Conservation (phyloP, 1,284 basidiomycete species). For the Phellopilus nigrolimitatus region DNA sequence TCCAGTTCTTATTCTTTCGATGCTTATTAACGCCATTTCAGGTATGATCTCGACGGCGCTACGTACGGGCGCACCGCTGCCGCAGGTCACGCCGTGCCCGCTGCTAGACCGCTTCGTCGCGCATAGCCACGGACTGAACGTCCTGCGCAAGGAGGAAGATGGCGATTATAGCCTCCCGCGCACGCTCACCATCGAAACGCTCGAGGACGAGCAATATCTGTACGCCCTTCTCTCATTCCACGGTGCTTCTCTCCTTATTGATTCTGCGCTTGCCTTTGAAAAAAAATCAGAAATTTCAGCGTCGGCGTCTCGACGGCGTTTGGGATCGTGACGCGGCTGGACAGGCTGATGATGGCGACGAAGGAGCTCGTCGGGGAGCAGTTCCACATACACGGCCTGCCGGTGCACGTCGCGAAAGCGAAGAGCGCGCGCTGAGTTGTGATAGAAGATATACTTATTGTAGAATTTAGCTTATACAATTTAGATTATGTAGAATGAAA, state of each 20-base stretch:
- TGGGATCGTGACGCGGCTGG: slow-evolving; percentile 60
- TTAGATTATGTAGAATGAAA: too few species aligned
- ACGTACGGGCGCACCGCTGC: slow-evolving; percentile 68
- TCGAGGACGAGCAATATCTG: slow-evolving; percentile 26
- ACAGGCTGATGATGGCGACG: slow-evolving; percentile 68
- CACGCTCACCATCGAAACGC: slow-evolving; percentile 22
- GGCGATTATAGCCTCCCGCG: slow-evolving; percentile 20
- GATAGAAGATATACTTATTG: too few species aligned
- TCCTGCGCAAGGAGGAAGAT: slow-evolving; percentile 17
- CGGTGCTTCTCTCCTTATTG: neutral
- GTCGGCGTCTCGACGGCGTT: slow-evolving; percentile 71
- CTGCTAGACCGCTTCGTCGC: slow-evolving; percentile 60
- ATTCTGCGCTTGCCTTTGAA: neutral
- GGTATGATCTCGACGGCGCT: slow-evolving; percentile 68
- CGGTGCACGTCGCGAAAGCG: slow-evolving; percentile 5
- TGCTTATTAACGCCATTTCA: slow-evolving; percentile 26
- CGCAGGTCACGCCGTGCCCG: slow-evolving; percentile 84
- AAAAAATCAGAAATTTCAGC: slow-evolving; percentile 53
- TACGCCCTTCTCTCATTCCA: slow-evolving; percentile 9
- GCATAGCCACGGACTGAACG: slow-evolving; percentile 25
- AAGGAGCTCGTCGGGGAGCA: slow-evolving; percentile 81
- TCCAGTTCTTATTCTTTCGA: neutral
- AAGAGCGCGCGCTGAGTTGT: neutral
- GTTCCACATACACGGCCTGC: slow-evolving; percentile 62
- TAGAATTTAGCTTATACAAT: too few species aligned